Conservation (phyloP, 495 filamentous ascomycete species). For the Penicillium manginii region DNA sequence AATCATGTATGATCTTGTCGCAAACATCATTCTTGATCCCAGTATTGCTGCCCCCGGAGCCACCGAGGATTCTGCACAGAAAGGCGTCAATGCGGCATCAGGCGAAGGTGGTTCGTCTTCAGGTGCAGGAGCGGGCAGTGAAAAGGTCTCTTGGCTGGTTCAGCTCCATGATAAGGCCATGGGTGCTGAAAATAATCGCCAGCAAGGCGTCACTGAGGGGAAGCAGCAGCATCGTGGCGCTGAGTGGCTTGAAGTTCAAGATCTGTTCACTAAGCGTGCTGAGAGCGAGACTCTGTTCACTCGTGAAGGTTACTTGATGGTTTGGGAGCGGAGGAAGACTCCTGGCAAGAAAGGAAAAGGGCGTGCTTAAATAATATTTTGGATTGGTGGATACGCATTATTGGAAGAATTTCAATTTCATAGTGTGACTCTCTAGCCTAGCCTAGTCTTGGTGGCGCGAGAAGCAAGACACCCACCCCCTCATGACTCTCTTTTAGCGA, state of each 20-base stretch:
- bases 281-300: constrained; percentile 87
- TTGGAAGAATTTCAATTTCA: background rate
- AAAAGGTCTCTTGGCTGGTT: constrained; percentile 58
- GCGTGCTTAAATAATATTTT: constrained; percentile 19
- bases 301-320: constrained; percentile 91
- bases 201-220: constrained; percentile 35
- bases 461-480: background rate
- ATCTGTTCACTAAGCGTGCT: constrained; percentile 87
- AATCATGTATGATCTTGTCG: constrained; percentile 94
- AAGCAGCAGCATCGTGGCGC: constrained; percentile 42
- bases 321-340: constrained; percentile 85
- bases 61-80: constrained; percentile 78
- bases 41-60: constrained; percentile 78
- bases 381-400: background rate
- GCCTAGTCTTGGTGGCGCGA: too few species aligned
- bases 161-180: constrained; percentile 61
- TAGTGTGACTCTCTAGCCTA: too few species aligned
- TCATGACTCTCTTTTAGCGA: background rate
- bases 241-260: constrained; percentile 93
- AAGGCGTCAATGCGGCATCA: constrained; percentile 74
- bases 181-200: constrained; percentile 39
- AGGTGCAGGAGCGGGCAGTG: constrained; percentile 50
- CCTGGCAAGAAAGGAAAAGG: constrained; percentile 51
- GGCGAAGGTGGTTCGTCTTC: constrained; percentile 57
- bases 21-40: constrained; percentile 77